Evolutionary conservation across 1,284 basidiomycete species (phyloP).

Genomic region (Ceratobasidium sp.): DNA sequence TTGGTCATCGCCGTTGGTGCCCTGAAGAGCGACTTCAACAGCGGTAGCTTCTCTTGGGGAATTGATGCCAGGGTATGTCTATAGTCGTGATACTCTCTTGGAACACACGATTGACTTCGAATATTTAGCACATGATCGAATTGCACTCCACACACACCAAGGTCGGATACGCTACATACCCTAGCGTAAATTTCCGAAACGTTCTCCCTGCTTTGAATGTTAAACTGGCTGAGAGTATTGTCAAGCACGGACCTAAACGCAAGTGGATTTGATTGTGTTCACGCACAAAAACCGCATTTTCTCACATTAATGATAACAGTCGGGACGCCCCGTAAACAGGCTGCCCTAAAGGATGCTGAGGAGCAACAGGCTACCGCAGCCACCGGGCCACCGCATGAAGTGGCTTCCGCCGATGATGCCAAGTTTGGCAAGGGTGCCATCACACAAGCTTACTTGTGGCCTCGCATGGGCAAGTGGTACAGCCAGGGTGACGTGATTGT

Average conservation of each 20-base stretch:
- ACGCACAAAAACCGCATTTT: too few species aligned
- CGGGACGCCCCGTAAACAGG: conserved; percentile 42
- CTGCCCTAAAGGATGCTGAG: conserved; percentile 43
- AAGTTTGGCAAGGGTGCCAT: conserved; percentile 52
- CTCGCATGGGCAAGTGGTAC: conserved; percentile 81
- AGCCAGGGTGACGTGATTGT: conserved; percentile 77
- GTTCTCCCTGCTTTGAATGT: conserved; percentile 53
- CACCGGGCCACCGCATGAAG: conserved; percentile 24
- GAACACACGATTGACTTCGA: not conserved
- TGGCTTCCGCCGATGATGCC: conserved; percentile 47
- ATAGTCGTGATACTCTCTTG: not conserved
- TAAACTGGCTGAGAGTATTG: conserved; percentile 48
- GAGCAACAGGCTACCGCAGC: conserved; percentile 36
- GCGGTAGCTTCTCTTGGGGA: conserved; percentile 77
- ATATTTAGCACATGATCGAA: conserved; percentile 55
- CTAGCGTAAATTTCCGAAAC: conserved; percentile 55
- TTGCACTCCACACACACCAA: conserved; percentile 84
- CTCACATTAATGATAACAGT: conserved; percentile 42
- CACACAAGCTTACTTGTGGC: conserved; percentile 87
- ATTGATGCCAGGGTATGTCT: conserved; percentile 12
- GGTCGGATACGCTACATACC: conserved; percentile 55
- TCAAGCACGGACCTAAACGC: conserved; percentile 42
- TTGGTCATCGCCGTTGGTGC: conserved; percentile 84
- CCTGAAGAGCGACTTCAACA: conserved; percentile 90
- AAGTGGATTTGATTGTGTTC: conserved; percentile 43